Conservation (phyloP, 495 filamentous ascomycete genomes). For the Daldinia concentrica region DNA sequence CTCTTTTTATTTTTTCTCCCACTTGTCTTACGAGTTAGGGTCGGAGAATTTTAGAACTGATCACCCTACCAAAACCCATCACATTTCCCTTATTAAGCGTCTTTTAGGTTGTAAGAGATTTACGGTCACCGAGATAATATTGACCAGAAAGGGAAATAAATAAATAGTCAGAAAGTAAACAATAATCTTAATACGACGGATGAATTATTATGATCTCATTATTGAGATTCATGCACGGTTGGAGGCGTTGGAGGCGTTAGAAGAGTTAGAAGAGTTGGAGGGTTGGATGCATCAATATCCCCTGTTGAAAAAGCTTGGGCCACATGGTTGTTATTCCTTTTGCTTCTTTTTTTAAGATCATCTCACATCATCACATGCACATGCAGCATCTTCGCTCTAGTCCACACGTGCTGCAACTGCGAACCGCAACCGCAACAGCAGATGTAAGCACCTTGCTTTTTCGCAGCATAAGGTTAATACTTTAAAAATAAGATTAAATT, state of each 20-base stretch:
- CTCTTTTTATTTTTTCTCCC: conserved; percentile 1
- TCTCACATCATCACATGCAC: conserved; percentile 34
- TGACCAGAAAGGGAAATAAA: conserved; percentile 35
- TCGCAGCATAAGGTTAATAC: conserved; percentile 30
- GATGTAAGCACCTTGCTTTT: conserved; percentile 21
- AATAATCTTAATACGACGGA: conserved; percentile 43
- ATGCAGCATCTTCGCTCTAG: background rate
- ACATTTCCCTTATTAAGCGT: conserved; percentile 30
- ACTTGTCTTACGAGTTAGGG: conserved; percentile 17
- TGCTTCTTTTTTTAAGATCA: conserved; percentile 20
- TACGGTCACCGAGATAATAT: conserved; percentile 3
- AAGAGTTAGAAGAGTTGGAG: background rate
- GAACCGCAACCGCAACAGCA: conserved; percentile 3
- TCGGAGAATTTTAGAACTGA: conserved; percentile 10
- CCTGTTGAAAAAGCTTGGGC: conserved; percentile 22
- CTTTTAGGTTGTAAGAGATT: conserved; percentile 13
- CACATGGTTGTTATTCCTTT: conserved; percentile 19
- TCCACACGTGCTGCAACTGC: conserved; percentile 29
- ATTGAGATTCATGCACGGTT: conserved; percentile 39
- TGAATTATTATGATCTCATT: conserved; percentile 38
- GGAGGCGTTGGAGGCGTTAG: background rate
- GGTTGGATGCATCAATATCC: background rate
- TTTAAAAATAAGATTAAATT: conserved; percentile 27
- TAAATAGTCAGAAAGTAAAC: conserved; percentile 39
- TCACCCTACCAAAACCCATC: conserved; percentile 27